Evolutionary conservation across 305 asterid species (phyloP).

Genomic region (Plantago rigida): DNA sequence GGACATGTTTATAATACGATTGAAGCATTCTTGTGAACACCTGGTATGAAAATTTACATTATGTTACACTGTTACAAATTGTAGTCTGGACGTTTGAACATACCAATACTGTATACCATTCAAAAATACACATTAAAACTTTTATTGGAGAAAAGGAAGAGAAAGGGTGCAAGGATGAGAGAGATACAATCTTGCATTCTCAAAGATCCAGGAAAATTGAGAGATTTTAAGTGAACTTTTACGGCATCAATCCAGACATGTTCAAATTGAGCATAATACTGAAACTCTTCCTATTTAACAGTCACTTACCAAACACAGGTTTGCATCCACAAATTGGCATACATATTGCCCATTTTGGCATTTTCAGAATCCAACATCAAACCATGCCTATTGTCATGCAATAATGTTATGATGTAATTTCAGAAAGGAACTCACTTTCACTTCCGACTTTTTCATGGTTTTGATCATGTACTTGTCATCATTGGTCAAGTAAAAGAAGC

Average conservation of each 20-base stretch:
- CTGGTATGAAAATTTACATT: slow-evolving; percentile 32
- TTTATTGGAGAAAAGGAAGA: no score
- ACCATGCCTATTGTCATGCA: background rate
- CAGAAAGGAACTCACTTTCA: slow-evolving; percentile 57
- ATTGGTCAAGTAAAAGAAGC: slow-evolving; percentile 81
- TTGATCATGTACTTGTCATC: slow-evolving; percentile 93
- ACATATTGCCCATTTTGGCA: no score
- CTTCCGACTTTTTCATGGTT: slow-evolving; percentile 89
- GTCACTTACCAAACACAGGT: background rate
- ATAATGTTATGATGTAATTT: slow-evolving; percentile 3
- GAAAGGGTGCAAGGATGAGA: no score
- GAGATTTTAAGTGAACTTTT: background rate
- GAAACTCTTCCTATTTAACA: background rate
- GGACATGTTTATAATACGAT: slow-evolving; percentile 75
- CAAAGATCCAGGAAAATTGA: background rate
- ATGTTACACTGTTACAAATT: background rate
- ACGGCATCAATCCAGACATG: background rate
- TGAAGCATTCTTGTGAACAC: slow-evolving; percentile 85
- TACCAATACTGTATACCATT: background rate
- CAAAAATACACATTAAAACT: no score
- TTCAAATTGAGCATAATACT: no score
- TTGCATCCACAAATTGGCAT: background rate
- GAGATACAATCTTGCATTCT: no score
- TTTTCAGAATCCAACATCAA: background rate
- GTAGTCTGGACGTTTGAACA: background rate